Evolutionary conservation across 371 early-diverging fungal genomes (phyloP).

Genomic region (Syncephalastrum monosporum): DNA sequence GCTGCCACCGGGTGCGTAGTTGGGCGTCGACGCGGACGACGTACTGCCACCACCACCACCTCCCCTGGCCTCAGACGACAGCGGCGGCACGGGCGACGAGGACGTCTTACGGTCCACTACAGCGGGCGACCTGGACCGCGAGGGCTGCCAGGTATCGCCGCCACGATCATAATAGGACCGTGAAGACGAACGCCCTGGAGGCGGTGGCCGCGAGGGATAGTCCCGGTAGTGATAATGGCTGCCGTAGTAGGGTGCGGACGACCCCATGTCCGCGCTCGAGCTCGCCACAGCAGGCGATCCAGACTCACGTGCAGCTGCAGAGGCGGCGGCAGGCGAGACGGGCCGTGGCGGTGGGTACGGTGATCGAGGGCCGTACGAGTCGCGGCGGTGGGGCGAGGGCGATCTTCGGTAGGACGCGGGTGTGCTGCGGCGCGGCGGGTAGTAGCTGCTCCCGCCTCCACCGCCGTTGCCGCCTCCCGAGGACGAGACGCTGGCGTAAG

Average conservation of each 20-base stretch:
- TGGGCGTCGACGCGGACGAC: slow-evolving; percentile 4
- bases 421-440: slow-evolving; percentile 18
- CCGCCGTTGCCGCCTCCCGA: too few species aligned
- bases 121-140: too few species aligned
- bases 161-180: background rate
- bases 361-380: slow-evolving; percentile 30
- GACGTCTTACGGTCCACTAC: slow-evolving; percentile 2
- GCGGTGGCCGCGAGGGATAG: background rate
- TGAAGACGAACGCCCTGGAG: slow-evolving; percentile 4
- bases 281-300: background rate
- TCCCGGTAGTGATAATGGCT: too few species aligned
- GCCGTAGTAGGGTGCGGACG: too few species aligned
- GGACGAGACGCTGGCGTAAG: slow-evolving; percentile 11
- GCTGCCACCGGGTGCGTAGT: background rate
- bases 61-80: background rate
- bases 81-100: slow-evolving; percentile 4
- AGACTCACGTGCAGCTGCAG: too few species aligned
- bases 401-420: slow-evolving; percentile 29
- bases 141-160: too few species aligned
- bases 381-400: slow-evolving; percentile 32
- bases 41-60: too few species aligned
- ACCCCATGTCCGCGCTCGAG: too few species aligned
- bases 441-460: slow-evolving; percentile 16
- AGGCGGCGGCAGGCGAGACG: background rate
- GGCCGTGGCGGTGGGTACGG: slow-evolving; percentile 9